Conservation (phyloP, 2,329 filamentous ascomycete species). For the Calonectria crousiana region DNA sequence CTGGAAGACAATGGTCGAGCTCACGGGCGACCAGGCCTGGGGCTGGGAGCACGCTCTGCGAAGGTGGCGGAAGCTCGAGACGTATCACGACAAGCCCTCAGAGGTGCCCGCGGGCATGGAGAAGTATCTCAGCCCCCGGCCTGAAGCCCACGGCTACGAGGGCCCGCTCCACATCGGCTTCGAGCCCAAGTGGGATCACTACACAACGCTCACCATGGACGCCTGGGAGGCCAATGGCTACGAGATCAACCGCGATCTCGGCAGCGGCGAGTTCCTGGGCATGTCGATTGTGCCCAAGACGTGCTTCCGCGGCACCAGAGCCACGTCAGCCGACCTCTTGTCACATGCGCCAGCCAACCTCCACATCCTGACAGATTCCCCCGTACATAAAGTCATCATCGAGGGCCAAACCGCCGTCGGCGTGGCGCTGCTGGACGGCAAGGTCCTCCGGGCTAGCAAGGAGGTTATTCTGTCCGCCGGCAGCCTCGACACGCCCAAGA, state of each 20-base stretch:
- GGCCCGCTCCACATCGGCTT: conserved; percentile 31
- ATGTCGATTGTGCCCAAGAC: conserved; percentile 29
- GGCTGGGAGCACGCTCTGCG: conserved; percentile 24
- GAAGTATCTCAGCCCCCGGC: conserved; percentile 27
- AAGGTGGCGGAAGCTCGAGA: conserved; percentile 29
- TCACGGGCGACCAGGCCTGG: conserved; percentile 28
- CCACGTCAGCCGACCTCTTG: conserved; percentile 26
- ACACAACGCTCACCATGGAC: conserved; percentile 25
- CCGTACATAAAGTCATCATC: conserved; percentile 26
- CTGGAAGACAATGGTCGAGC: conserved; percentile 28
- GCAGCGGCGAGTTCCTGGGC: conserved; percentile 28
- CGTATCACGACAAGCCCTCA: conserved; percentile 25
- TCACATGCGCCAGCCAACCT: conserved; percentile 20
- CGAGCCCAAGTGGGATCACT: conserved; percentile 30
- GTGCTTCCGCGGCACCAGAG: conserved; percentile 25
- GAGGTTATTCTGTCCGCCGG: conserved; percentile 34
- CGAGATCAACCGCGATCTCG: conserved; percentile 27
- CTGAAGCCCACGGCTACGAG: conserved; percentile 23
- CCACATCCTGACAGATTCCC: conserved; percentile 21
- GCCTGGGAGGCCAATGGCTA: conserved; percentile 30
- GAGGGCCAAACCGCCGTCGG: conserved; percentile 15
- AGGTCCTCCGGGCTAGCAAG: conserved; percentile 14
- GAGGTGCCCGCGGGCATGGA: conserved; percentile 28
- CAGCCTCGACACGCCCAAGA: conserved; percentile 32
- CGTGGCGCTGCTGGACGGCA: conserved; percentile 28